Evolutionary conservation across 2,329 filamentous ascomycete species (phyloP).

Genomic region (Annulohypoxylon truncatum): DNA sequence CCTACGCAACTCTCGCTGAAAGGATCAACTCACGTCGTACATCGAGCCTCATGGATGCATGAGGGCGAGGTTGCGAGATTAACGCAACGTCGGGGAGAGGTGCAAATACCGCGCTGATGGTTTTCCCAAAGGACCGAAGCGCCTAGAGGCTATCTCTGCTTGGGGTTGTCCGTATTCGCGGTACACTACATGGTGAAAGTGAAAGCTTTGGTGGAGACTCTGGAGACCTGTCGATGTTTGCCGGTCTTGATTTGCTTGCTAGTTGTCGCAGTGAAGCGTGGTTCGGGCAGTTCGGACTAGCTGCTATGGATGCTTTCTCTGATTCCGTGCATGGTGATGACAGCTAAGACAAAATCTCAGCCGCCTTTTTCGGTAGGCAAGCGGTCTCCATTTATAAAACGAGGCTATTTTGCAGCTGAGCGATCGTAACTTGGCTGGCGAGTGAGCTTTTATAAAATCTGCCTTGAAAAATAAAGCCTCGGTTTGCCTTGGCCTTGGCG

Average conservation of each 20-base stretch:
- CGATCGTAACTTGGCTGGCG: not conserved
- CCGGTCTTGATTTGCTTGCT: conserved; percentile 24
- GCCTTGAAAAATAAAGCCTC: conserved; percentile 29
- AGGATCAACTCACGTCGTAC: conserved; percentile 6
- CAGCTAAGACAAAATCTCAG: conserved; percentile 8
- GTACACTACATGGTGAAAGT: conserved; percentile 3
- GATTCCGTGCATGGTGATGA: not conserved
- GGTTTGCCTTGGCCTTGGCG: not conserved
- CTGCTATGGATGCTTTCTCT: too few species aligned
- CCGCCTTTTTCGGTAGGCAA: conserved; percentile 12
- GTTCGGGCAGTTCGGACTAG: not conserved
- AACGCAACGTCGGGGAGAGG: conserved; percentile 11
- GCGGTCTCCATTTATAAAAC: not conserved
- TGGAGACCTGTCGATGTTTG: conserved; percentile 20
- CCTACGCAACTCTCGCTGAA: not conserved
- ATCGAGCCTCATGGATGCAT: conserved; percentile 19
- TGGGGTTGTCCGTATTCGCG: conserved; percentile 8
- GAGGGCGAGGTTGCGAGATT: conserved; percentile 2
- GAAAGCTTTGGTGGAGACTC: not conserved
- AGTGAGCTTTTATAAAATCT: conserved; percentile 16
- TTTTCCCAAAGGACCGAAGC: conserved; percentile 8
- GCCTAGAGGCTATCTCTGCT: not conserved
- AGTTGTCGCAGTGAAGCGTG: not conserved
- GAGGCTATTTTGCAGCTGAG: conserved; percentile 8
- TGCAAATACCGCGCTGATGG: conserved; percentile 1